Percentiles rank a stretch among this genome's conserved stretches.
Evolutionary conservation across 345 rosid genomes (phyloP).

Genomic region (Mallotus nudiflorus): DNA sequence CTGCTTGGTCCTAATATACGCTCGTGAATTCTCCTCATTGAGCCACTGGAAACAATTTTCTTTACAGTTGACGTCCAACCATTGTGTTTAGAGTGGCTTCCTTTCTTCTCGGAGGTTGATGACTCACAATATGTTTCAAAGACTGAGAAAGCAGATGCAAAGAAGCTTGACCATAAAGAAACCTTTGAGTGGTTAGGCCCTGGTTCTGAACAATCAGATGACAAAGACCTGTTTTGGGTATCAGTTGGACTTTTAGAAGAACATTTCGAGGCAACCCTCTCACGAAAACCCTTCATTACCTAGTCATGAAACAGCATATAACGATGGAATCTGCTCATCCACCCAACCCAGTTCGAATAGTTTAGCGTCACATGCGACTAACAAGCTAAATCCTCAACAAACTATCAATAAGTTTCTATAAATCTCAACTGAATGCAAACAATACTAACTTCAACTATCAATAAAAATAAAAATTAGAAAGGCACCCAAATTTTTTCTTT

Average conservation of each 20-base stretch:
- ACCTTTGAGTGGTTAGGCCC: slow-evolving; percentile 48
- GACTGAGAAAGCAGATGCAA: slow-evolving; percentile 64
- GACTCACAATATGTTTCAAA: slow-evolving; percentile 55
- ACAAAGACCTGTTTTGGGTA: slow-evolving; percentile 34
- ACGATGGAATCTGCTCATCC: slow-evolving; percentile 12
- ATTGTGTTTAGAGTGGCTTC: slow-evolving; percentile 41
- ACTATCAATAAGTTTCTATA: too few relatives aligned
- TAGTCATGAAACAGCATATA: slow-evolving; percentile 13
- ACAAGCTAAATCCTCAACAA: too few relatives aligned
- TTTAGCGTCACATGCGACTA: too few relatives aligned
- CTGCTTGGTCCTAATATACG: slow-evolving; percentile 69
- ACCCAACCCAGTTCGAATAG: slow-evolving; percentile 8
- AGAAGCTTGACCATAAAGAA: slow-evolving; percentile 59
- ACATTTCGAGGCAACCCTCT: slow-evolving; percentile 49
- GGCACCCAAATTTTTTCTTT: too few relatives aligned
- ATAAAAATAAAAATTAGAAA: too few relatives aligned
- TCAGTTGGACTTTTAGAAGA: slow-evolving; percentile 43
- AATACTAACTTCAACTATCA: too few relatives aligned
- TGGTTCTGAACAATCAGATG: slow-evolving; percentile 52
- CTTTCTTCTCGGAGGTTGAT: slow-evolving; percentile 44
- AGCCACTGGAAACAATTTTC: slow-evolving; percentile 63
- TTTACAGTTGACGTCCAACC: slow-evolving; percentile 74
- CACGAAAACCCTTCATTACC: slow-evolving; percentile 62
- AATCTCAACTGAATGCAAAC: too few relatives aligned
- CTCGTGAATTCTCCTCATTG: slow-evolving; percentile 91